Evolutionary conservation across 805 yeast genomes (phyloP).

Genomic region (Starmerella vaccinii): DNA sequence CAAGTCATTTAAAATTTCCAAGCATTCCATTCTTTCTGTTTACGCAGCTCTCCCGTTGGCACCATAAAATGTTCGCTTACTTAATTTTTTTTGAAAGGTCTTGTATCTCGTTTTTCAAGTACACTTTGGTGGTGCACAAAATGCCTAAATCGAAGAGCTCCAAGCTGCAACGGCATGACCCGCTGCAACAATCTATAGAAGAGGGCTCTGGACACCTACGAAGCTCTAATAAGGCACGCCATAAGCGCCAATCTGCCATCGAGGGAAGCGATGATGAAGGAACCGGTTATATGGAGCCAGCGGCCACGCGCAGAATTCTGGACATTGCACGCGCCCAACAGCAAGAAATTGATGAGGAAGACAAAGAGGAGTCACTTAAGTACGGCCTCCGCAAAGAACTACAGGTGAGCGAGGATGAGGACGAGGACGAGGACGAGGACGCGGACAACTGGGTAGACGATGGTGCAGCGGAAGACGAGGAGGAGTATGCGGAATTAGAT

Average conservation of each 20-base stretch:
- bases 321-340: conserved; percentile 89
- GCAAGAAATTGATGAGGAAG: conserved; percentile 69
- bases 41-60: no score
- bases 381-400: conserved; percentile 8
- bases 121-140: background rate
- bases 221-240: conserved; percentile 28
- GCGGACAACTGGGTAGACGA: conserved; percentile 39
- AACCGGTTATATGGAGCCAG: conserved; percentile 67
- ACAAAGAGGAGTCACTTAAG: conserved; percentile 10
- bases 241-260: conserved; percentile 27
- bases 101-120: background rate
- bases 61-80: conserved; percentile 6
- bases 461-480: conserved; percentile 38
- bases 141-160: conserved; percentile 33
- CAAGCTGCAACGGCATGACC: conserved; percentile 61
- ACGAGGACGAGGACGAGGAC: conserved; percentile 37
- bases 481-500: conserved; percentile 44
- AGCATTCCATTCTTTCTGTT: no score
- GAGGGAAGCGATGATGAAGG: conserved; percentile 39
- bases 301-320: conserved; percentile 71
- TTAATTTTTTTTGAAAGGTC: conserved; percentile 10
- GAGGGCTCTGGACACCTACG: conserved; percentile 63
- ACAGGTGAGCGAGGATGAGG: background rate
- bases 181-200: conserved; percentile 68
- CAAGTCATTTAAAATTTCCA: no score